Percentiles rank a stretch among this genome's conserved stretches.
phyloP scores from a whole-genome alignment of 169 alveolate genomes.

The Haemoproteus tartakovskyi region DNA sequence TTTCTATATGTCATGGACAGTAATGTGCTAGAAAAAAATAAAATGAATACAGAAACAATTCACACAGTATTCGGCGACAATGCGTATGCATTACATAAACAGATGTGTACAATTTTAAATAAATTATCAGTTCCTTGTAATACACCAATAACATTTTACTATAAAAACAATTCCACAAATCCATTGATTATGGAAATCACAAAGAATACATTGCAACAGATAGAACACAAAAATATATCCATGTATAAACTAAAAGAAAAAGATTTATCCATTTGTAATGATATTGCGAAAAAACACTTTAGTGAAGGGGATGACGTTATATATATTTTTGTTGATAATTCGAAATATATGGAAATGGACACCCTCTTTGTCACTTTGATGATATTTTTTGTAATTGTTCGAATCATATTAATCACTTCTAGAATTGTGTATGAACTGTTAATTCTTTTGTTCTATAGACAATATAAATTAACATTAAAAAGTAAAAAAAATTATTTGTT shows the following conservation, averaged over 20 bases:
- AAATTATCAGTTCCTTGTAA: constrained; percentile 24
- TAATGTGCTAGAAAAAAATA: constrained; percentile 10
- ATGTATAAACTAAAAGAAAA: constrained; percentile 36
- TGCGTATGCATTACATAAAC: constrained; percentile 11
- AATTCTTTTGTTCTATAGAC: constrained; percentile 7
- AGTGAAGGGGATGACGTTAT: constrained; percentile 1
- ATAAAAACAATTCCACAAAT: neutral
- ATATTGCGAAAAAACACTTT: neutral
- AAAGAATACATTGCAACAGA: neutral
- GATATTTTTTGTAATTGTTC: constrained; percentile 22
- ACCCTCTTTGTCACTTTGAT: constrained; percentile 11
- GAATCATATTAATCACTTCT: constrained; percentile 20
- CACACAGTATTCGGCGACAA: constrained; percentile 35
- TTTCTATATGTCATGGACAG: constrained; percentile 37
- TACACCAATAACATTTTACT: neutral
- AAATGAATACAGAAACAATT: constrained; percentile 26
- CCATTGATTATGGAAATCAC: neutral
- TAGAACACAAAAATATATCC: neutral
- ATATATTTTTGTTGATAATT: constrained; percentile 30
- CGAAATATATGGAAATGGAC: constrained; percentile 26
- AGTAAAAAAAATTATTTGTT: constrained; percentile 46
- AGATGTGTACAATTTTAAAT: constrained; percentile 13
- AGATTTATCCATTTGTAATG: constrained; percentile 13
- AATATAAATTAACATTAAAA: constrained; percentile 15
- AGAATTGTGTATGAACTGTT: constrained; percentile 48